Percentiles rank a stretch among this genome's conserved stretches.
phyloP scores from a whole-genome alignment of 1,284 basidiomycete species.

The Xanthoconium separans region DNA sequence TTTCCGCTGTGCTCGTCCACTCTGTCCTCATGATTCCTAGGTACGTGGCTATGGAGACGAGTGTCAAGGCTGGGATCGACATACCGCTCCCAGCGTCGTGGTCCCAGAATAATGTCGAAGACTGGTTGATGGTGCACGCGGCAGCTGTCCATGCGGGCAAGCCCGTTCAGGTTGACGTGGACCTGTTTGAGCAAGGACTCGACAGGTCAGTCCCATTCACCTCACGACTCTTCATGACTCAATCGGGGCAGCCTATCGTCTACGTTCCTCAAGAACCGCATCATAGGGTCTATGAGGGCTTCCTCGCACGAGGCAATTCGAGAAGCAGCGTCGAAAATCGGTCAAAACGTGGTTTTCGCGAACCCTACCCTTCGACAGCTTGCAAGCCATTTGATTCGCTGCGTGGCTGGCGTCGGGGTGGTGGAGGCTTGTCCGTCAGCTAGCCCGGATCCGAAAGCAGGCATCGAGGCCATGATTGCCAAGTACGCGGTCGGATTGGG shows the following conservation, averaged over 20 bases:
- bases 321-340: slow-evolving; percentile 7
- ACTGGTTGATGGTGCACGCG: not conserved
- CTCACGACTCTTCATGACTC: too few relatives aligned
- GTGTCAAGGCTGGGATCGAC: slow-evolving; percentile 8
- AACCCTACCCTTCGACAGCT: slow-evolving; percentile 24
- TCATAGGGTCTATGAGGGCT: not conserved
- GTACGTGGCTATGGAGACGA: slow-evolving; percentile 8
- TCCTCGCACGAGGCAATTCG: not conserved
- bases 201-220: not conserved
- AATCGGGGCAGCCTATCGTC: too few relatives aligned
- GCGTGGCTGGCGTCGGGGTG: slow-evolving; percentile 3
- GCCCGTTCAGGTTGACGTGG: not conserved
- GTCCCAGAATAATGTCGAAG: slow-evolving; percentile 18
- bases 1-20: too few relatives aligned
- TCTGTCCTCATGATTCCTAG: too few relatives aligned
- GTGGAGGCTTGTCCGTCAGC: not conserved
- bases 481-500: too few relatives aligned
- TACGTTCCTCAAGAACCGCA: not conserved
- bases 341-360: slow-evolving; percentile 28
- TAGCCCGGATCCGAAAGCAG: not conserved
- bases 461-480: too few relatives aligned
- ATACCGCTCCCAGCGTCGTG: slow-evolving; percentile 21
- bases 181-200: not conserved
- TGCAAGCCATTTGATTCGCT: slow-evolving; percentile 11
- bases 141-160: too few relatives aligned